A percentile compares a stretch with the other conserved stretches of the same genome.
phyloP scores from a whole-genome alignment of 1,284 basidiomycete genomes.

The Fomitopsis pinicola region DNA sequence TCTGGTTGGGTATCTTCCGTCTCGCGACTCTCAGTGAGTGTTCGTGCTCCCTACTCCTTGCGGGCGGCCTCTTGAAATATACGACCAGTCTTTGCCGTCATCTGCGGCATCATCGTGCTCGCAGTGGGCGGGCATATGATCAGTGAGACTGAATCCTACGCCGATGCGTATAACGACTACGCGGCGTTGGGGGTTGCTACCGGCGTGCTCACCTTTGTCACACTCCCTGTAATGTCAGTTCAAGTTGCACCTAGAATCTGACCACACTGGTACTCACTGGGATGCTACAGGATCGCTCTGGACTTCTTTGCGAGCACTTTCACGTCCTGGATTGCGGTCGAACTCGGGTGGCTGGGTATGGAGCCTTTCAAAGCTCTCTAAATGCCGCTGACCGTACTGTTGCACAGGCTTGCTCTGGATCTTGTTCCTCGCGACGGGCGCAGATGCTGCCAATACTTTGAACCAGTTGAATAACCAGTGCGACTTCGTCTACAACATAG shows the following conservation, averaged over 20 bases:
- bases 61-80: not conserved
- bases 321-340: slow-evolving; percentile 25
- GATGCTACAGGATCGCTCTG: slow-evolving; percentile 15
- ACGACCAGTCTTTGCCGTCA: slow-evolving; percentile 4
- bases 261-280: not conserved
- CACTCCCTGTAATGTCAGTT: slow-evolving; percentile 20
- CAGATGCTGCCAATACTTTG: slow-evolving; percentile 7
- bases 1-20: slow-evolving; percentile 2
- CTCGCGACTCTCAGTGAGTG: not conserved
- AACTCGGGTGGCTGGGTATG: slow-evolving; percentile 25
- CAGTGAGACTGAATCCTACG: slow-evolving; percentile 9
- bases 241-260: not conserved
- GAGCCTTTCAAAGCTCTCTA: not conserved
- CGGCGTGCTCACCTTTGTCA: slow-evolving; percentile 17
- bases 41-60: not conserved
- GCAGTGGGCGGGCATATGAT: slow-evolving; percentile 18
- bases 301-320: slow-evolving; percentile 20
- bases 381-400: not conserved
- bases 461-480: slow-evolving; percentile 3
- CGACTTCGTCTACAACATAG: slow-evolving; percentile 9
- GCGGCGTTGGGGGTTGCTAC: slow-evolving; percentile 18
- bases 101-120: slow-evolving; percentile 17
- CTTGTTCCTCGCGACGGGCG: slow-evolving; percentile 17
- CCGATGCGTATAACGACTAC: slow-evolving; percentile 13
- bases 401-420: slow-evolving; percentile 16